Conservation (phyloP, 1,284 basidiomycete genomes). For the Cutaneotrichosporon sp. region DNA sequence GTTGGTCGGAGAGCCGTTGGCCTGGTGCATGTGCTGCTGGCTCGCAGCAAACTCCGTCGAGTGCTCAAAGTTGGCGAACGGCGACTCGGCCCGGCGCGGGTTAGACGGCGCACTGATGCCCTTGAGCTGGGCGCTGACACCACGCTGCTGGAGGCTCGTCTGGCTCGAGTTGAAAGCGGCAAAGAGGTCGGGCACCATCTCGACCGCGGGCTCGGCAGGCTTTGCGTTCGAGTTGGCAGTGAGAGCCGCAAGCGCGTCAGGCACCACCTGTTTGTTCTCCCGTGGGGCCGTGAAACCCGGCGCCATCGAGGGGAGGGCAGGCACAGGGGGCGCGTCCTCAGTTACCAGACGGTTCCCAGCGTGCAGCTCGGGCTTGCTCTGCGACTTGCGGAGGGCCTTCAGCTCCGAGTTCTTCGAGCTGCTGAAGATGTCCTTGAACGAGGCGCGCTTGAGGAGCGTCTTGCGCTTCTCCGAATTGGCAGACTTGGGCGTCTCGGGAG, state of each 20-base stretch:
- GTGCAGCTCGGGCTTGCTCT: constrained; percentile 24
- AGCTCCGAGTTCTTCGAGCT: neutral
- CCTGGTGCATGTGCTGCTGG: neutral
- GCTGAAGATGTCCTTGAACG: constrained; percentile 22
- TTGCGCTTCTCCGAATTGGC: constrained; percentile 13
- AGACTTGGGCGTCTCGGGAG: constrained; percentile 1
- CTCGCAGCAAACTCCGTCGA: neutral
- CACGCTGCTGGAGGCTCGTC: neutral
- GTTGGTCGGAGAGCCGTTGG: neutral
- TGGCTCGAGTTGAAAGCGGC: constrained; percentile 22
- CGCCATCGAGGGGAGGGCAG: constrained; percentile 13
- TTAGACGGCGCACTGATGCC: neutral
- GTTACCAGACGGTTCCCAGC: constrained; percentile 7
- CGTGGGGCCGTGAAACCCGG: too few relatives aligned
- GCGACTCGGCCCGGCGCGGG: neutral
- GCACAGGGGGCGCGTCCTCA: constrained; percentile 15
- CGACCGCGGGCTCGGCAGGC: constrained; percentile 9
- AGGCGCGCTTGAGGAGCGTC: constrained; percentile 11
- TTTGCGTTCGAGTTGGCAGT: constrained; percentile 17
- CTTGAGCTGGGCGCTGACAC: constrained; percentile 5
- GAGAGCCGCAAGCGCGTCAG: constrained; percentile 24
- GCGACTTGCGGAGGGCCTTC: constrained; percentile 17
- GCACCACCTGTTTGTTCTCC: constrained; percentile 13
- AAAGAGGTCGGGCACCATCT: constrained; percentile 25
- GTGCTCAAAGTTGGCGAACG: constrained; percentile 1